Percentiles rank a stretch among this genome's conserved stretches.
Conservation (phyloP, 2,329 filamentous ascomycete species). For the Scedosporium dehoogii region DNA sequence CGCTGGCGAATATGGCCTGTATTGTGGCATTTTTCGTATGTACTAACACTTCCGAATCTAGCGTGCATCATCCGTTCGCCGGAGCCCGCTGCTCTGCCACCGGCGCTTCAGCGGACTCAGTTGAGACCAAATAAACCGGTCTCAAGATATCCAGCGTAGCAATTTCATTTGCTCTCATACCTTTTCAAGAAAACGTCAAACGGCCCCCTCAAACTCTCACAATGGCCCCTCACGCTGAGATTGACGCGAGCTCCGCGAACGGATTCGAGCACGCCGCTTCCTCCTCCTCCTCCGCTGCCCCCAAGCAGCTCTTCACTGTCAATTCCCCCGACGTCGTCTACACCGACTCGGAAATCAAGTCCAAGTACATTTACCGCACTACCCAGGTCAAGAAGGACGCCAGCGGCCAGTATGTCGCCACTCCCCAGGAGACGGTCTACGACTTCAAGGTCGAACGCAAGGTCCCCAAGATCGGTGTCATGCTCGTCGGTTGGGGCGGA, state of each 20-base stretch:
- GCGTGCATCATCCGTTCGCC: slow-evolving; percentile 92
- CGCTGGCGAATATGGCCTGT: no score
- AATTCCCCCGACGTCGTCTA: slow-evolving; percentile 89
- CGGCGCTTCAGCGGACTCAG: slow-evolving; percentile 68
- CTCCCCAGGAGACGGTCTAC: slow-evolving; percentile 81
- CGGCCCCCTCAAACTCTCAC: slow-evolving; percentile 9
- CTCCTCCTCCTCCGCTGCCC: slow-evolving; percentile 27
- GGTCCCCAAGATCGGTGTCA: slow-evolving; percentile 87
- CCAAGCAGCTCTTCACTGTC: slow-evolving; percentile 68
- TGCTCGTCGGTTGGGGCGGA: slow-evolving; percentile 95
- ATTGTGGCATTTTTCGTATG: no score
- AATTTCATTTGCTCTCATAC: not conserved
- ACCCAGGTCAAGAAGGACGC: slow-evolving; percentile 65
- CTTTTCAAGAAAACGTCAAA: slow-evolving; percentile 2
- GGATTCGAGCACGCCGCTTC: slow-evolving; percentile 25
- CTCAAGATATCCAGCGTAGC: slow-evolving; percentile 12
- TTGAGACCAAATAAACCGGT: slow-evolving; percentile 43
- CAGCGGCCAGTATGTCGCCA: slow-evolving; percentile 71
- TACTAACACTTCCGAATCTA: slow-evolving; percentile 24
- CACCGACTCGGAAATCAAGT: slow-evolving; percentile 77
- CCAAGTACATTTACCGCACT: slow-evolving; percentile 94
- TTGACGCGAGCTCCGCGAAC: slow-evolving; percentile 45
- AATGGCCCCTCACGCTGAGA: slow-evolving; percentile 90
- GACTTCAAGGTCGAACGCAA: slow-evolving; percentile 97
- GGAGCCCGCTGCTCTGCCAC: slow-evolving; percentile 88